Conservation (phyloP, 768 basidiomycete species). For the Leccinum broughii region DNA sequence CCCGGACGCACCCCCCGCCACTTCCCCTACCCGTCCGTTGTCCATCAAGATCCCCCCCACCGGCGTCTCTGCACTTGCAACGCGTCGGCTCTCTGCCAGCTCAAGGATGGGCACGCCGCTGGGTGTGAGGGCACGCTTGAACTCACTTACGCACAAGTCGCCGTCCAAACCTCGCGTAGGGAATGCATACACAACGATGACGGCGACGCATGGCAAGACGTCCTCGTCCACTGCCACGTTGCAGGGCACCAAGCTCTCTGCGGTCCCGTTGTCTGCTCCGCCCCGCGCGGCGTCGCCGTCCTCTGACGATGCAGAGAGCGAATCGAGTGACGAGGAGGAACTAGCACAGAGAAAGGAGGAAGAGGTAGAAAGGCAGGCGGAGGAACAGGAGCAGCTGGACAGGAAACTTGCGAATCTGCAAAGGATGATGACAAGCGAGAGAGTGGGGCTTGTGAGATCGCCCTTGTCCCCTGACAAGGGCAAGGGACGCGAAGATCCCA, state of each 20-base stretch:
- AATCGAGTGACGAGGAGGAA: conserved; percentile 63
- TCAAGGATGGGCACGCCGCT: conserved; percentile 54
- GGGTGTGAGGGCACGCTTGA: conserved; percentile 69
- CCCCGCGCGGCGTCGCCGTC: conserved; percentile 50
- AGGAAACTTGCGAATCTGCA: conserved; percentile 70
- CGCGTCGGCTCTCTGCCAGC: conserved; percentile 38
- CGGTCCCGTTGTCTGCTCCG: conserved; percentile 23
- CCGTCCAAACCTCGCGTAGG: conserved; percentile 34
- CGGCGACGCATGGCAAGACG: conserved; percentile 42
- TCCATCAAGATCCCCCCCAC: conserved; percentile 28
- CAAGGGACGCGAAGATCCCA: conserved; percentile 29
- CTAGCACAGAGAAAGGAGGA: conserved; percentile 57
- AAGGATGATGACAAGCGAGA: conserved; percentile 71
- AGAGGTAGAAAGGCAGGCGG: conserved; percentile 63
- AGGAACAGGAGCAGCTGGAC: conserved; percentile 67
- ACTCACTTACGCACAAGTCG: conserved; percentile 60
- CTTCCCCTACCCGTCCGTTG: conserved; percentile 13
- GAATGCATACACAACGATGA: neutral
- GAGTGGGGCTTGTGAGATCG: conserved; percentile 63
- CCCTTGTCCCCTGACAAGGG: conserved; percentile 37
- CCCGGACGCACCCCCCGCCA: conserved; percentile 15
- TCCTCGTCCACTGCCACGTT: conserved; percentile 69
- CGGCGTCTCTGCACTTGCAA: conserved; percentile 7
- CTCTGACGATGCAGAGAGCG: conserved; percentile 51
- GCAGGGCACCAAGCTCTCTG: conserved; percentile 44